A percentile compares a stretch with the other conserved stretches of the same genome.
Conservation (phyloP, 257 asterid species). For the Solanum microdontum region DNA sequence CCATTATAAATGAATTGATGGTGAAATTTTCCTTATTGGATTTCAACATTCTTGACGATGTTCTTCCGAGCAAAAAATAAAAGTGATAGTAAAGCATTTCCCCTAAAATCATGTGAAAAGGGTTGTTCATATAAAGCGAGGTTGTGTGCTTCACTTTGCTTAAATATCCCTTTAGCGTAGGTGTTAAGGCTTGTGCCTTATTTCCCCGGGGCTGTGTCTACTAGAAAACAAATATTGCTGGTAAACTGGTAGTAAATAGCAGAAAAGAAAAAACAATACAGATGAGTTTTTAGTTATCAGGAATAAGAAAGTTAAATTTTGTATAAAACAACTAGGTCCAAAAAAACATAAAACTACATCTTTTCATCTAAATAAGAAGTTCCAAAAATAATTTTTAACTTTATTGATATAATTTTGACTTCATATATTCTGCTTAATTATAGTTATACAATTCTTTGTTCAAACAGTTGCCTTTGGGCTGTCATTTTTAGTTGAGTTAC, state of each 20-base stretch:
- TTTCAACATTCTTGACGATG: neutral
- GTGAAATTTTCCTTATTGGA: neutral
- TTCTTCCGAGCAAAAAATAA: neutral
- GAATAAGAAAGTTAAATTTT: neutral
- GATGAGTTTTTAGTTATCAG: neutral
- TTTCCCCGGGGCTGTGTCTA: neutral
- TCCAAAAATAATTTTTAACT: neutral
- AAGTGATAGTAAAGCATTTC: neutral
- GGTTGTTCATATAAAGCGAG: neutral
- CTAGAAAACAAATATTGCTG: neutral
- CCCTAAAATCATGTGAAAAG: neutral
- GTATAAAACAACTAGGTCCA: neutral
- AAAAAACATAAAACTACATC: neutral
- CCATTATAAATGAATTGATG: neutral
- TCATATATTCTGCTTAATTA: neutral
- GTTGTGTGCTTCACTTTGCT: neutral
- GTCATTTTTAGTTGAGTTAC: neutral
- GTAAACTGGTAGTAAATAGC: neutral
- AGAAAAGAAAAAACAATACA: neutral
- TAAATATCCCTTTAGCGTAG: neutral
- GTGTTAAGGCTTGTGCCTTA: neutral
- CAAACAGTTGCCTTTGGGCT: neutral
- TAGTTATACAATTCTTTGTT: neutral
- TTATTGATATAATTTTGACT: neutral
- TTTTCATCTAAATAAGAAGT: neutral